Evolutionary conservation across 441 rosid species (phyloP).

Genomic region (Bruguiera hainesii): DNA sequence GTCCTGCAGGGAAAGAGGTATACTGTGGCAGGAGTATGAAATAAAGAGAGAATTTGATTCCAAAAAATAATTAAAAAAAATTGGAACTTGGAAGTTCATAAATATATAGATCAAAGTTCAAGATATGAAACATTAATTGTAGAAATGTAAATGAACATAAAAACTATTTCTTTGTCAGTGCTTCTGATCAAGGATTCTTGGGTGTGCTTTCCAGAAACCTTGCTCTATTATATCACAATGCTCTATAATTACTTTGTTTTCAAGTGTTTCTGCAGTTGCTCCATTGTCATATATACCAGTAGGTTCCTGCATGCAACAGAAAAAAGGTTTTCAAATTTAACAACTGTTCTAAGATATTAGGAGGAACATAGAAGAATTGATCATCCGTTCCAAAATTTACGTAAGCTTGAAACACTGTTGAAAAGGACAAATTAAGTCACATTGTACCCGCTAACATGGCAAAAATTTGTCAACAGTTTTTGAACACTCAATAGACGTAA

Average conservation of each 20-base stretch:
- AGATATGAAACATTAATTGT: not conserved
- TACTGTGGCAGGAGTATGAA: no score
- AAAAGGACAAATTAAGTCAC: no score
- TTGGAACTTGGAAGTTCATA: not conserved
- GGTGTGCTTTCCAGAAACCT: conserved; percentile 61
- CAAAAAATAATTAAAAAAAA: no score
- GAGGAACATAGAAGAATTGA: no score
- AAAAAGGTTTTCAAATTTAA: not conserved
- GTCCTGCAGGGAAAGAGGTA: no score
- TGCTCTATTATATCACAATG: conserved; percentile 64
- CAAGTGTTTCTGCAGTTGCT: conserved; percentile 13
- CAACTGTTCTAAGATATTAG: not conserved
- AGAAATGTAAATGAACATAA: not conserved
- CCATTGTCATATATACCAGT: conserved; percentile 19
- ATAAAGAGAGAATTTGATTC: no score
- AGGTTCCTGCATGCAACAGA: conserved; percentile 26
- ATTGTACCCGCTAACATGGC: no score
- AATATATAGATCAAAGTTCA: not conserved
- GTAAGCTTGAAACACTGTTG: no score
- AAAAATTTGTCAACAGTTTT: no score
- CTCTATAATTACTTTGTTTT: conserved; percentile 38
- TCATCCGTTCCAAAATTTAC: no score
- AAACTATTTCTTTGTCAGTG: not conserved
- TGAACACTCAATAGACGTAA: no score
- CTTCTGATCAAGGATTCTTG: conserved; percentile 40